phyloP scores from a whole-genome alignment of 116 monocot genomes.

The Zostera marina region DNA sequence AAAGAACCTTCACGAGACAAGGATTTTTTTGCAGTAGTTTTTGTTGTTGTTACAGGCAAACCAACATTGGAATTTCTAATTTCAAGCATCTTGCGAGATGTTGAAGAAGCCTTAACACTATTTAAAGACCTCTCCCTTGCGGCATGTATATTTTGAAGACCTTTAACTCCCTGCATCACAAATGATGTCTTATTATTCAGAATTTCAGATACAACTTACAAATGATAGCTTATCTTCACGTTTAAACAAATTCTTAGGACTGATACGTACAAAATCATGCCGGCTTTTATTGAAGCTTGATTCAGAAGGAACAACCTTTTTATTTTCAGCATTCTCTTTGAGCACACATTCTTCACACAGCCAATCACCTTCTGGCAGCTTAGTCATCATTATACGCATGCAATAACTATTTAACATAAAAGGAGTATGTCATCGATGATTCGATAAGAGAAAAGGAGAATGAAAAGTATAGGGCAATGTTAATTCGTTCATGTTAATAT shows the following conservation, averaged over 20 bases:
- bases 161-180: slow-evolving; percentile 6
- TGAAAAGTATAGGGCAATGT: background rate
- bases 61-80: slow-evolving; percentile 4
- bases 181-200: slow-evolving; percentile 10
- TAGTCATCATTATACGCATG: slow-evolving; percentile 52
- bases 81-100: slow-evolving; percentile 20
- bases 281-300: slow-evolving; percentile 13
- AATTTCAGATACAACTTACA: slow-evolving; percentile 5
- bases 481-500: background rate
- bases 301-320: slow-evolving; percentile 15
- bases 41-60: slow-evolving; percentile 16
- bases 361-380: slow-evolving; percentile 78
- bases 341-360: slow-evolving; percentile 69
- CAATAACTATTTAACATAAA: slow-evolving; percentile 41
- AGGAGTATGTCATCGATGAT: slow-evolving; percentile 1
- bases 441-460: slow-evolving; percentile 2
- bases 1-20: slow-evolving; percentile 45
- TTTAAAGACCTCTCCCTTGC: slow-evolving; percentile 16
- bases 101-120: slow-evolving; percentile 12
- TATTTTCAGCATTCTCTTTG: slow-evolving; percentile 25
- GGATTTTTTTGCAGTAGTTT: slow-evolving; percentile 19
- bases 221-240: slow-evolving; percentile 7
- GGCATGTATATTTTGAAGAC: slow-evolving; percentile 10
- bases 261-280: slow-evolving; percentile 16
- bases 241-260: slow-evolving; percentile 8